These are phyloP conservation scores for Colletotrichum lentis DNA, from an alignment of 2,329 filamentous ascomycete genomes.

Conservation along the genomic window DNA sequence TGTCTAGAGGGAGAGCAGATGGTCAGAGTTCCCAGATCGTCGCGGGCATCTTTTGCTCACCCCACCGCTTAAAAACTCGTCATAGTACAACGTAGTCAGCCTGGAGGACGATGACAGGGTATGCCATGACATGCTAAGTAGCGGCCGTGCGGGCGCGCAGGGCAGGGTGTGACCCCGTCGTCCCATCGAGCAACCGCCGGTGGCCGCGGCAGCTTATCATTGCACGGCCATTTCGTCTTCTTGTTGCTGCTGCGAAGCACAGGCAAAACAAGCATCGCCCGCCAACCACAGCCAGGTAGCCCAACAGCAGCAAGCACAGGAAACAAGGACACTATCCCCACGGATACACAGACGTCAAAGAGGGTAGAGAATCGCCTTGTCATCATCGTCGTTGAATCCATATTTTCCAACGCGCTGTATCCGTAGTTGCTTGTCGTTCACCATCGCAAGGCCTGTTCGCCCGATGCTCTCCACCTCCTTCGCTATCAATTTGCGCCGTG, in stretches of 20 bases:
- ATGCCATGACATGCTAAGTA: constrained; percentile 17
- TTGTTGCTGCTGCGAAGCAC: not conserved
- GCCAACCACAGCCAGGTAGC: too few species aligned
- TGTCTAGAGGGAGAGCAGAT: too few species aligned
- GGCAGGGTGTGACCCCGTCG: not conserved
- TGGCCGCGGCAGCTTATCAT: constrained; percentile 23
- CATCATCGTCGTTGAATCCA: constrained; percentile 11
- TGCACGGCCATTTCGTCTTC: constrained; percentile 20
- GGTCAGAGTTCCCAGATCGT: constrained; percentile 18
- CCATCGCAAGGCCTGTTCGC: constrained; percentile 7
- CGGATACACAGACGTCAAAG: not conserved
- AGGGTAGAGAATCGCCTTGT: constrained; percentile 14
- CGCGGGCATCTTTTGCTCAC: constrained; percentile 14
- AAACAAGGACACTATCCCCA: not conserved
- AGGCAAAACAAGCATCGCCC: too few species aligned
- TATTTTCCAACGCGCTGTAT: constrained; percentile 19
- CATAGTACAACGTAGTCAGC: not conserved
- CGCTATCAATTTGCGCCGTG: not conserved
- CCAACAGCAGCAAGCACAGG: not conserved
- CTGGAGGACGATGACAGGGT: not conserved
- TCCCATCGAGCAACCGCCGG: constrained; percentile 14
- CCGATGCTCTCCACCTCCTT: not conserved
- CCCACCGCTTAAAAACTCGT: not conserved
- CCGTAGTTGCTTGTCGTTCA: constrained; percentile 23
- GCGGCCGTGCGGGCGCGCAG: constrained; percentile 21